Evolutionary conservation across 2,329 filamentous ascomycete species (phyloP).

Genomic region (Epichloe coenophiala): DNA sequence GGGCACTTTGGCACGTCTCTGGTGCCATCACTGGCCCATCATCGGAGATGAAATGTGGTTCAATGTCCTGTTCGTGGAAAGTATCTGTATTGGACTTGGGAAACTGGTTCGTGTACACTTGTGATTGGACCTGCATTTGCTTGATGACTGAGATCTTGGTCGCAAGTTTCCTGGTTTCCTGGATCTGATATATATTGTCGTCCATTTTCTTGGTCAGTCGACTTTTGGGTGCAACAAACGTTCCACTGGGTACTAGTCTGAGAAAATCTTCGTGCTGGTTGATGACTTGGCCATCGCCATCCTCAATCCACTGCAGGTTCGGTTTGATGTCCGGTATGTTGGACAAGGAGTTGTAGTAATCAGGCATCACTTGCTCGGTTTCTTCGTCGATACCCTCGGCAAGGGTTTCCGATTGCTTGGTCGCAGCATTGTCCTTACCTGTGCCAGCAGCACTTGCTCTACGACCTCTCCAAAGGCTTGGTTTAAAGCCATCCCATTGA

Average conservation of each 20-base stretch:
- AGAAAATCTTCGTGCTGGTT: constrained; percentile 80
- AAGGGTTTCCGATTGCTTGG: constrained; percentile 55
- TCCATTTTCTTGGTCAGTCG: constrained; percentile 69
- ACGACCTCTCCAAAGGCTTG: constrained; percentile 51
- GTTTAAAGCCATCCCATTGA: constrained; percentile 50
- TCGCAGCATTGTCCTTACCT: constrained; percentile 30
- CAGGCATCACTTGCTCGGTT: constrained; percentile 71
- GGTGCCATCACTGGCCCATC: constrained; percentile 79
- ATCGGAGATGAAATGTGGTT: constrained; percentile 80
- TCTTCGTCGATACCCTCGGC: constrained; percentile 92
- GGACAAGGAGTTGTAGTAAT: constrained; percentile 85
- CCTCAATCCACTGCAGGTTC: constrained; percentile 75
- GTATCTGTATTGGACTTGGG: constrained; percentile 88
- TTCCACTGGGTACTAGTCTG: constrained; percentile 58
- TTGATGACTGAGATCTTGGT: constrained; percentile 97
- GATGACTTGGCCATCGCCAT: constrained; percentile 76
- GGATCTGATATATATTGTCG: constrained; percentile 84
- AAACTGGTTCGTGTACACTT: constrained; percentile 97
- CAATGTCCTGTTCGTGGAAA: constrained; percentile 75
- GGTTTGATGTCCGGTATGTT: constrained; percentile 73
- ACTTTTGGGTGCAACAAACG: constrained; percentile 64
- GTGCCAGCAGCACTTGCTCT: constrained; percentile 42
- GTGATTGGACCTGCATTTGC: constrained; percentile 97
- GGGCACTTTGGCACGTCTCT: constrained; percentile 65
- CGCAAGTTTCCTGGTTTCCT: constrained; percentile 90